These are phyloP conservation scores for Dentipellis fragilis DNA, from an alignment of 768 basidiomycete genomes.

Conservation along the genomic window DNA sequence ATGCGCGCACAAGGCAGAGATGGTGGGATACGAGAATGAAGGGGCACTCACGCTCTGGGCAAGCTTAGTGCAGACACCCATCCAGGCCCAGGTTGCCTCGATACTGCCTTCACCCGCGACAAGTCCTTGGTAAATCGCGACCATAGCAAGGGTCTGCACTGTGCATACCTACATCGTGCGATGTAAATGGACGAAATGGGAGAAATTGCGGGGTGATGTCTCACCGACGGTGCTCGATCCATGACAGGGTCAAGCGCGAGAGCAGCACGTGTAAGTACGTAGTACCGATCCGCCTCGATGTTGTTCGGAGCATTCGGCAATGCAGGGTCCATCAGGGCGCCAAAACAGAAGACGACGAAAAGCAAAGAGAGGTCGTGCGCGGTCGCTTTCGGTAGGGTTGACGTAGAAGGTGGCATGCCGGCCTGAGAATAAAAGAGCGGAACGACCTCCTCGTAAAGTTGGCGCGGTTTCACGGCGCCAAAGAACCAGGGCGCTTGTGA, in stretches of 20 bases:
- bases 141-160: slow-evolving; percentile 53
- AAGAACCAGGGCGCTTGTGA: slow-evolving; percentile 79
- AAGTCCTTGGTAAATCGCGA: slow-evolving; percentile 65
- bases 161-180: slow-evolving; percentile 36
- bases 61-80: slow-evolving; percentile 55
- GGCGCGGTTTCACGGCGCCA: slow-evolving; percentile 53
- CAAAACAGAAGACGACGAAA: slow-evolving; percentile 5
- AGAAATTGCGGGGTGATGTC: neutral
- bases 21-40: neutral
- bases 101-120: slow-evolving; percentile 61
- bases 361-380: slow-evolving; percentile 7
- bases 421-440: slow-evolving; percentile 57
- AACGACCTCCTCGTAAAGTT: slow-evolving; percentile 56
- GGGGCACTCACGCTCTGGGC: slow-evolving; percentile 52
- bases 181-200: neutral
- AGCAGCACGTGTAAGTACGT: slow-evolving; percentile 52
- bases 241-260: slow-evolving; percentile 58
- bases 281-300: slow-evolving; percentile 40
- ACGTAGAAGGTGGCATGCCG: neutral
- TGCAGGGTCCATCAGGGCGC: slow-evolving; percentile 3
- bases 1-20: neutral
- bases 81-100: slow-evolving; percentile 56
- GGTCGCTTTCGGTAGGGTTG: neutral
- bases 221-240: slow-evolving; percentile 51
- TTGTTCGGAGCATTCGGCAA: slow-evolving; percentile 36